Evolutionary conservation across 441 rosid genomes (phyloP).

Genomic region (Corymbia citriodora): DNA sequence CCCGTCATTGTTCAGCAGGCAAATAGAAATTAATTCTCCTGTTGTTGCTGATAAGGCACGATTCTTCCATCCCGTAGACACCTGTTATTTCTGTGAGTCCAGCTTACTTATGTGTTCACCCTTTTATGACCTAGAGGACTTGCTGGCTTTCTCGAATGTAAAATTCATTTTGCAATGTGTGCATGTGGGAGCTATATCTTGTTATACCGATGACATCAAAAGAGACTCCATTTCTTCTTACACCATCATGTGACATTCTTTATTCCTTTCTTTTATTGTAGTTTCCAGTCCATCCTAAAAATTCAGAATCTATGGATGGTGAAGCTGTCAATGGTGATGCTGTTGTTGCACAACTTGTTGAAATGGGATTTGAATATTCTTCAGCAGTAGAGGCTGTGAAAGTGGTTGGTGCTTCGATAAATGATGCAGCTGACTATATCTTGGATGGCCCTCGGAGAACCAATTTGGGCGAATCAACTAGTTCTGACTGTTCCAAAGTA

Average conservation of each 20-base stretch:
- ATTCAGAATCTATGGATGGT: constrained; percentile 15
- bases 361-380: constrained; percentile 69
- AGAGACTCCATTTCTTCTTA: not conserved
- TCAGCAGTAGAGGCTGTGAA: constrained; percentile 47
- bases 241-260: not conserved
- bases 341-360: constrained; percentile 36
- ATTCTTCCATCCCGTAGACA: not conserved
- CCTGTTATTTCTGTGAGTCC: not conserved
- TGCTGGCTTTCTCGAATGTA: not conserved
- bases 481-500: constrained; percentile 18
- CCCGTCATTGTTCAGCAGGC: not conserved
- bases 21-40: not conserved
- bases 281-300: not conserved
- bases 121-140: not conserved
- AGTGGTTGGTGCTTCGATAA: constrained; percentile 51
- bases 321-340: constrained; percentile 17
- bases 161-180: not conserved
- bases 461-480: constrained; percentile 13
- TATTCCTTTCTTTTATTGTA: not conserved
- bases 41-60: not conserved
- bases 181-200: not conserved
- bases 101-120: not conserved
- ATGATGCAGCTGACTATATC: constrained; percentile 48
- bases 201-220: not conserved
- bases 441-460: constrained; percentile 28